Evolutionary conservation across 805 yeast genomes (phyloP), one percentile per base, ranked within the genome.

Genomic region (Starmerella bombi): DNA sequence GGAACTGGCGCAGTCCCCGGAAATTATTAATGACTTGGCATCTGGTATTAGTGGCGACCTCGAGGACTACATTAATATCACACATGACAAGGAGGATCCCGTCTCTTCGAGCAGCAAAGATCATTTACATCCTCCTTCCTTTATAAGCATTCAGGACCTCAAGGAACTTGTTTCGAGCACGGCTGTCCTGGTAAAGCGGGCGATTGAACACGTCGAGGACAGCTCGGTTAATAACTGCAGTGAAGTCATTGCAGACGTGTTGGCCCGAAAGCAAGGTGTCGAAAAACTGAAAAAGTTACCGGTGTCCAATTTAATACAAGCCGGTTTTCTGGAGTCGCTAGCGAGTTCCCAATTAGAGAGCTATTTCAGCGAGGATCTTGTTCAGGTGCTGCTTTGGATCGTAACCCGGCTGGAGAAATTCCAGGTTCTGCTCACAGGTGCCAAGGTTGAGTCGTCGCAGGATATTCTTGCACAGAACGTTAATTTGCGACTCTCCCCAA

Each of bases 1-100:
- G 40, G 54, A 49, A 20, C 35, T 51, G 15, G 34, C 42, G 7
- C 9, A 25, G 4, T 36, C 42, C 18, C 28, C 35, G 3, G 32
- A 32, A 20, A n/a, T 22, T 12, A 22, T 40, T 5, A 19, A 20
- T 1, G 41, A 38, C 16, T 34, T 49, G 3, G 33, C 23, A 3
- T 40, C 43, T 4, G 50, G 49, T 3, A 27, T 49, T 9, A 32
- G 25, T 4, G 36, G 38, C 2, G 49, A 46, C 23, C 5, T 34
- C 15, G 12, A 9, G 32, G 14, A 20, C 14, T 36, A 32, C 22
- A n/a, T n/a, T n/a, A n/a, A n/a, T n/a, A n/a, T n/a, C n/a, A n/a
- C n/a, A n/a, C 21, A 36, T 1, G 25, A 40, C 12, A 30, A 37
- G 1, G 38, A 32, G 14, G 40, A 42, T 30, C n/a, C n/a, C n/a